Percentiles rank a stretch among this genome's conserved stretches.
phyloP scores from a whole-genome alignment of 192 early-diverging fungal species.

The Entomortierella lignicola region DNA sequence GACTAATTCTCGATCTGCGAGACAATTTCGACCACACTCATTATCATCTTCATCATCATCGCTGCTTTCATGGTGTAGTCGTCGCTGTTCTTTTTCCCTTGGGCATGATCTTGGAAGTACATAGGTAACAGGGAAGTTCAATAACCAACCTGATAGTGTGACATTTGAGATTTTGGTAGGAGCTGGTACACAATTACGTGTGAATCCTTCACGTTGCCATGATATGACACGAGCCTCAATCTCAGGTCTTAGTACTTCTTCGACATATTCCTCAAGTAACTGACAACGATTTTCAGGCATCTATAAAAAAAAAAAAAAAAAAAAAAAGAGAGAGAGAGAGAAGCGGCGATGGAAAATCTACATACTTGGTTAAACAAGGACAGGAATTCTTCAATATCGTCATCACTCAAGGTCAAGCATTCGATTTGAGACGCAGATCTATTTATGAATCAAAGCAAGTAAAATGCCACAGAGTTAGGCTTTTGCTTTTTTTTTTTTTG shows the following conservation, averaged over 20 bases:
- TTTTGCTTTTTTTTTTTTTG: too few relatives aligned
- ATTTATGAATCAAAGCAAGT: background rate
- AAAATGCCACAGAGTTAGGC: too few relatives aligned
- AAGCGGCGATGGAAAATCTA: too few relatives aligned
- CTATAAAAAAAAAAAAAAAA: constrained; percentile 11
- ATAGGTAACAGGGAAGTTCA: constrained; percentile 33
- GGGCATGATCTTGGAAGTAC: constrained; percentile 8
- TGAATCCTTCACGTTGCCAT: background rate
- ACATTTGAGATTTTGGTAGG: constrained; percentile 11
- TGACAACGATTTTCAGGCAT: constrained; percentile 25
- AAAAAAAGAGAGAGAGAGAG: background rate
- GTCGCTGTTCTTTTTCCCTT: background rate
- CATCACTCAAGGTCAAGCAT: background rate
- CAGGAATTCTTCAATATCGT: background rate
- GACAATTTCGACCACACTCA: constrained; percentile 37
- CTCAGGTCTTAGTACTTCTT: constrained; percentile 15
- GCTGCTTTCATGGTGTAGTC: background rate
- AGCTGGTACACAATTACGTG: background rate
- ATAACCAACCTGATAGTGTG: constrained; percentile 27
- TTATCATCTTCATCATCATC: background rate
- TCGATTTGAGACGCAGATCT: background rate
- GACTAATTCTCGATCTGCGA: constrained; percentile 24
- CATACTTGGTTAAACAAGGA: background rate
- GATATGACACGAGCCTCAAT: constrained; percentile 8
- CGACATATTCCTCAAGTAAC: constrained; percentile 21